Base-by-base conservation (phyloP, 1,139 yeast genomes). In the Sugiyamaella castrensis region DNA sequence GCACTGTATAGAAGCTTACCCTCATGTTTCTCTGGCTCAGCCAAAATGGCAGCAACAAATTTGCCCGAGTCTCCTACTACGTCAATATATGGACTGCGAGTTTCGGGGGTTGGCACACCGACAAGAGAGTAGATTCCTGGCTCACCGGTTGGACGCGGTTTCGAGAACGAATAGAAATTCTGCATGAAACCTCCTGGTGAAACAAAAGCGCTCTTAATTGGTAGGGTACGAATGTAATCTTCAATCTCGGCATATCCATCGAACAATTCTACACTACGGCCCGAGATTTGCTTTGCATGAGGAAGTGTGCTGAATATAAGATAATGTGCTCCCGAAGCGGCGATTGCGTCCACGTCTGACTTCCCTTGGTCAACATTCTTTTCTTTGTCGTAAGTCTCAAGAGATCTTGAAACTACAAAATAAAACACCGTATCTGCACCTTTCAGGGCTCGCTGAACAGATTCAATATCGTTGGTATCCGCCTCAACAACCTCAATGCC, bases 101-200 rank as follows among this genome's bases (percentile, higher is more conserved):
- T 16, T 8, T 36, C 35, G n/a, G 48, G 37, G 12, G 26, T 7
- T 11, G 39, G 12, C 27, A 38, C 13, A 8, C 26, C 16, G 10
- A 24, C 29, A 4, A 37, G 6, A 9, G 35, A 38, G 32, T 43
- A 49, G 10, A 43, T 37, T 6, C 53, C 53, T 19, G 3, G 3
- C 16, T 49, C 53, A 2, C 48, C 51, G n/a, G 15, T n/a, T 8
- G 48, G 48, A 9, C 28, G 37, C 12, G 53, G 53, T 6, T 8
- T 12, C 41, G 19, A 15, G 9, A 26, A 16, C 15, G 32, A 8
- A 12, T 16, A 7, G 31, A 30, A 44, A 41, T 50, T 50, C 13
- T 44, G 44, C 50, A 50, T 45, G 37, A 44, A 50, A 11, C 19
- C 15, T 24, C 45, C 53, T 6, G 52, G 53, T n/a, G 48, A 24